Evolutionary conservation across 768 basidiomycete genomes (phyloP), one percentile per base, ranked within the genome.

Genomic region (Leccinum broughii): DNA sequence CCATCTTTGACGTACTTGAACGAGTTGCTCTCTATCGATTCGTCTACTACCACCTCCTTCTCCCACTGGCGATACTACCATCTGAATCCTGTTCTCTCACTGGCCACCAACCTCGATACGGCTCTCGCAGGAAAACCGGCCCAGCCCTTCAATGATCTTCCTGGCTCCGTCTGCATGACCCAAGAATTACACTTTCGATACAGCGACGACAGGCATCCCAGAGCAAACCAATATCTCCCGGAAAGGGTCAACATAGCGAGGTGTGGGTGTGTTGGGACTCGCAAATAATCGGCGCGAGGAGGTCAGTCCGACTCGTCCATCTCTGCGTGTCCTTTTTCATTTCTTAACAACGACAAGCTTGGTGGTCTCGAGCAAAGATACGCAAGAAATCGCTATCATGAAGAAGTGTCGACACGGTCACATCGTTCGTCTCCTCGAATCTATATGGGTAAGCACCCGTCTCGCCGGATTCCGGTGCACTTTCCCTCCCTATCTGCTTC

Each of bases 331-430:
- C 28, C 52, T 53, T 53, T 13, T 41, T 55, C 26, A 65, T 61
- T 61, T 58, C 46, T 50, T 14, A 44, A 50, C 49, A 39, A 32
- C 30, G 91, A 90, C 73, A 83, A 83, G 61, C 81, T 90, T 46
- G 81, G 83, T 59, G 88, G 85, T 24, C 85, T 86, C 32, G 93
- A 93, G 70, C 81, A 85, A 63, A 93, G 77, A 93, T 97, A 62
- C 82, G 86, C 65, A 89, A 88, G 74, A 98, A 77, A 95, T 98
- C 60, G 97, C 97, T 2, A 95, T 98, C 74, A 97, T 99, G 93
- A 98, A 98, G 80, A 95, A 97, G 71, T 89, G 92, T 68, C 79
- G 87, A 51, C 94, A 97, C 70, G 88, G 90, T 0, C 88, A 97
- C 71, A 87, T 97, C 60, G 94, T 98, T 10, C 81, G 88, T 63